These are phyloP conservation scores for Vigna nakashimae DNA, from an alignment of 306 rosid genomes.

Conservation along the genomic window DNA sequence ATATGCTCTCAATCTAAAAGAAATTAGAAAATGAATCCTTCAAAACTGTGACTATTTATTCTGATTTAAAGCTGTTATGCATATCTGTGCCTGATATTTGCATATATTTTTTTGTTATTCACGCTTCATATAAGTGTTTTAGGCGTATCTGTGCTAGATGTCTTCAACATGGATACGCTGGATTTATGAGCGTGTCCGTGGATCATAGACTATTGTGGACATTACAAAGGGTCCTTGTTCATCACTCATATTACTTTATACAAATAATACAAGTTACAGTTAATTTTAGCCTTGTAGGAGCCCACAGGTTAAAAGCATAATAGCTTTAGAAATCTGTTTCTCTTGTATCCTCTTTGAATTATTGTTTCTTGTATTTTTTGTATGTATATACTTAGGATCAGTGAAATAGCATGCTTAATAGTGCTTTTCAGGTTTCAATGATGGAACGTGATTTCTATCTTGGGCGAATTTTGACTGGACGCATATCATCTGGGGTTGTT, in stretches of 20 bases:
- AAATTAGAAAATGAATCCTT: too few species aligned
- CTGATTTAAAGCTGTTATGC: too few species aligned
- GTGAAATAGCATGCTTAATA: constrained; percentile 54
- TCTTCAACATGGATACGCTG: too few species aligned
- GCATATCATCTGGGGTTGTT: constrained; percentile 76
- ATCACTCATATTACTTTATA: constrained; percentile 15
- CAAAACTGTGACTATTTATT: too few species aligned
- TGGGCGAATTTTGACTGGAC: constrained; percentile 94
- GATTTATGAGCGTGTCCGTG: too few species aligned
- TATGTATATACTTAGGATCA: constrained; percentile 41
- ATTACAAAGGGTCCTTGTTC: constrained; percentile 22
- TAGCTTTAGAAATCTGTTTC: constrained; percentile 21
- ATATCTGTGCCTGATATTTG: too few species aligned
- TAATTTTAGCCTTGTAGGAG: constrained; percentile 1
- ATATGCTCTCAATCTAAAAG: too few species aligned
- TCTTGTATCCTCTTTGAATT: neutral
- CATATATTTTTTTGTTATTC: too few species aligned
- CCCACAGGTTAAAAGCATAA: constrained; percentile 3
- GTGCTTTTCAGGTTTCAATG: constrained; percentile 91
- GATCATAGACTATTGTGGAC: neutral
- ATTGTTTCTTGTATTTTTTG: constrained; percentile 12
- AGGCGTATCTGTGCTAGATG: too few species aligned
- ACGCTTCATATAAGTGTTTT: too few species aligned
- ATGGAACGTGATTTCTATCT: constrained; percentile 94
- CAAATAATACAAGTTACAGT: constrained; percentile 28